These are phyloP conservation scores for Tylopilus subfusipes DNA, from an alignment of 768 basidiomycete species.

Conservation along the genomic window DNA sequence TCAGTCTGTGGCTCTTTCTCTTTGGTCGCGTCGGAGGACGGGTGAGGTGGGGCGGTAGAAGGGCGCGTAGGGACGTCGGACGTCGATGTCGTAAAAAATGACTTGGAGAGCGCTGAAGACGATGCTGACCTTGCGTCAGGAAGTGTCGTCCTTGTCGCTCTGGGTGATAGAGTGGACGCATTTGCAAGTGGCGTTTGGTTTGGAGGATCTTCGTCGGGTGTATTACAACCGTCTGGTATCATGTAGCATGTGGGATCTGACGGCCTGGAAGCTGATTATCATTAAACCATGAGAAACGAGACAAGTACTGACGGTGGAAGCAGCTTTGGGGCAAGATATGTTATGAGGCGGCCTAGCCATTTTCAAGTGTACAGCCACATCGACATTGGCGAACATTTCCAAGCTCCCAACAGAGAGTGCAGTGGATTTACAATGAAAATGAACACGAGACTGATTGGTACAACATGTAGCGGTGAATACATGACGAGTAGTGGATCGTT, in stretches of 20 bases:
- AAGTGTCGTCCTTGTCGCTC: constrained; percentile 5
- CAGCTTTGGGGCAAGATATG: background rate
- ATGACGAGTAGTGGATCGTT: constrained; percentile 7
- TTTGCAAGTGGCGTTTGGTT: constrained; percentile 14
- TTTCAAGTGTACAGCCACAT: background rate
- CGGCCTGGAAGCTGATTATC: background rate
- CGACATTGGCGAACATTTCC: background rate
- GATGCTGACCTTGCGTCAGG: constrained; percentile 7
- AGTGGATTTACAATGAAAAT: background rate
- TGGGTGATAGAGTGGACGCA: constrained; percentile 15
- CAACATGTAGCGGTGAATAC: constrained; percentile 14
- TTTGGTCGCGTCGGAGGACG: constrained; percentile 14
- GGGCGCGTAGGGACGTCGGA: constrained; percentile 23
- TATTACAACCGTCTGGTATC: constrained; percentile 21
- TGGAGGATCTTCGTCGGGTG: constrained; percentile 8
- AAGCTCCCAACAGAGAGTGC: too few relatives aligned
- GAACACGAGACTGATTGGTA: constrained; percentile 8
- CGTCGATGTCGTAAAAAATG: constrained; percentile 9
- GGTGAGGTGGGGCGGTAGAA: constrained; percentile 27
- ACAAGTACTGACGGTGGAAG: constrained; percentile 2
- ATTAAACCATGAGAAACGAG: background rate
- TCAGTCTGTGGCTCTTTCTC: constrained; percentile 9
- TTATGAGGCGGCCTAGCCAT: background rate
- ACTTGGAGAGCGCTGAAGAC: background rate
- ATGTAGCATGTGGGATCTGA: constrained; percentile 28